Percentiles rank a stretch among this genome's conserved stretches.
These are phyloP conservation scores for Rutstroemia sydowiana DNA, from an alignment of 2,329 filamentous ascomycete species.

Conservation along the genomic window DNA sequence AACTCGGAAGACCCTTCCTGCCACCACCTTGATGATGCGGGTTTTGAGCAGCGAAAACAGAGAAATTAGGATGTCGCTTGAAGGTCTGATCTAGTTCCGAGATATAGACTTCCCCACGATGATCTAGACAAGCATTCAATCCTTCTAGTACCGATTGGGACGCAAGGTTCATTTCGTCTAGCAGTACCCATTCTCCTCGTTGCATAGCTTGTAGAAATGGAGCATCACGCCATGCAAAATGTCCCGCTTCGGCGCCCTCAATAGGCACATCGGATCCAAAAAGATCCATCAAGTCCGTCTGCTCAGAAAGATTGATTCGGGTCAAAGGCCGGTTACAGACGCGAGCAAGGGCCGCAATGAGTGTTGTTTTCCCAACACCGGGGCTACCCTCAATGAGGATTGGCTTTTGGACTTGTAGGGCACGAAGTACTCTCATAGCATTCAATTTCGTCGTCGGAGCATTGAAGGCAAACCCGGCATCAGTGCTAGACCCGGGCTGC, in stretches of 20 bases:
- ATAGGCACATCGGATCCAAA: conserved; percentile 96
- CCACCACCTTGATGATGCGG: conserved; percentile 96
- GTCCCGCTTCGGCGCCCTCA: conserved; percentile 83
- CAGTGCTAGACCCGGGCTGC: conserved; percentile 39
- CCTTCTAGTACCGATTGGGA: conserved; percentile 96
- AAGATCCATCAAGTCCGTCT: conserved; percentile 94
- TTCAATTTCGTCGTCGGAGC: conserved; percentile 88
- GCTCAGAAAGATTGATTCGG: conserved; percentile 93
- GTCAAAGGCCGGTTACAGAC: conserved; percentile 77
- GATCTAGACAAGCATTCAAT: conserved; percentile 91
- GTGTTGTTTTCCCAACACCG: conserved; percentile 95
- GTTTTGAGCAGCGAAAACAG: conserved; percentile 95
- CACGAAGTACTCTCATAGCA: conserved; percentile 82
- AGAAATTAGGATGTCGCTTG: conserved; percentile 78
- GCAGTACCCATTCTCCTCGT: conserved; percentile 87
- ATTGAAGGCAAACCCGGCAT: conserved; percentile 67
- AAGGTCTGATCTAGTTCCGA: conserved; percentile 94
- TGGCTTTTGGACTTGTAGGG: conserved; percentile 80
- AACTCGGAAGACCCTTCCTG: conserved; percentile 86
- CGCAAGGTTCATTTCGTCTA: conserved; percentile 98
- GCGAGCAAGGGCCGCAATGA: conserved; percentile 77
- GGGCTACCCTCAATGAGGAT: conserved; percentile 93
- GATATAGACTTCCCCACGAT: conserved; percentile 91
- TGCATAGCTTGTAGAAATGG: conserved; percentile 97
- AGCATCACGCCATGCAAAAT: conserved; percentile 92